These are phyloP conservation scores for Podila epicladia DNA, from an alignment of 192 early-diverging fungal genomes.

Conservation along the genomic window DNA sequence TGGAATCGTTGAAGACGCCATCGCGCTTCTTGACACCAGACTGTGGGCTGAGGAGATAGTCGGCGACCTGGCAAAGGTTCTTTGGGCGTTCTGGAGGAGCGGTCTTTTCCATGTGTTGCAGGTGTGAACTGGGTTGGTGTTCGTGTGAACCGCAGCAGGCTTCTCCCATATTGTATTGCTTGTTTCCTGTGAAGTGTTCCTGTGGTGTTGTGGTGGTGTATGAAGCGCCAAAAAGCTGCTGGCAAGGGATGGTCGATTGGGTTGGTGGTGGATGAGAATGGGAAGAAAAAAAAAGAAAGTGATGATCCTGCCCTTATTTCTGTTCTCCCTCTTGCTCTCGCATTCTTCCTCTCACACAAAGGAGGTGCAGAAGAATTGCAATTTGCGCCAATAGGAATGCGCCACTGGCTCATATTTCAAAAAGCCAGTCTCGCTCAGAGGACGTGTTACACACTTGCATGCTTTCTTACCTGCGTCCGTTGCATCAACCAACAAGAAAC, in stretches of 20 bases:
- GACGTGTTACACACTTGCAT: not conserved
- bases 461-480: not conserved
- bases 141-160: not conserved
- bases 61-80: conserved; percentile 72
- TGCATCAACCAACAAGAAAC: not conserved
- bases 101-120: conserved; percentile 28
- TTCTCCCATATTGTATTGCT: not conserved
- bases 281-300: not conserved
- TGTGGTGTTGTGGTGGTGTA: not conserved
- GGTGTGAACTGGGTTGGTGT: not conserved
- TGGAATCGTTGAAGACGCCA: conserved; percentile 88
- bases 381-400: conserved; percentile 30
- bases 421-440: not conserved
- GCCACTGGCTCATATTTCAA: conserved; percentile 16
- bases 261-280: not conserved
- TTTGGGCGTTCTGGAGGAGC: conserved; percentile 58
- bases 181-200: not conserved
- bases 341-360: too few relatives aligned
- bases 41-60: conserved; percentile 78
- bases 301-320: not conserved
- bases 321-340: not conserved
- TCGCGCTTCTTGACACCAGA: conserved; percentile 82
- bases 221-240: not conserved
- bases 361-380: not conserved
- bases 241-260: not conserved